phyloP scores from a whole-genome alignment of 495 filamentous ascomycete species.

The Xylaria venustula region DNA sequence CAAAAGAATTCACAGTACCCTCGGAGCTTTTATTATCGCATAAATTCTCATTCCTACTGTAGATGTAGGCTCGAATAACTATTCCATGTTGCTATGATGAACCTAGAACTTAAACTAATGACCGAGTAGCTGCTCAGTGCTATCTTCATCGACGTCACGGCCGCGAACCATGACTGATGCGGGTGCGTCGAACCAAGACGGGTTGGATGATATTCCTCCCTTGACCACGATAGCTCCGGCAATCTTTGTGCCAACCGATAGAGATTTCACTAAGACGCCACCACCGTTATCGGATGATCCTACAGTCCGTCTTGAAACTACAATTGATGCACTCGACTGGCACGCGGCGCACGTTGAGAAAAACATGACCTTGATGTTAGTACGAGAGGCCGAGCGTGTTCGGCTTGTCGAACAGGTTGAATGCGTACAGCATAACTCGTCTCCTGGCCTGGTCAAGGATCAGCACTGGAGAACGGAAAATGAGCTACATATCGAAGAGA shows the following conservation, averaged over 20 bases:
- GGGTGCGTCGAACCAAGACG: background rate
- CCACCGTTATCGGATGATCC: slow-evolving; percentile 27
- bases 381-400: slow-evolving; percentile 37
- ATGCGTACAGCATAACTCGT: slow-evolving; percentile 10
- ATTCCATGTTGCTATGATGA: too few relatives aligned
- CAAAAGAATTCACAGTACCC: too few relatives aligned
- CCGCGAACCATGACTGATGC: background rate
- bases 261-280: slow-evolving; percentile 31
- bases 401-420: slow-evolving; percentile 16
- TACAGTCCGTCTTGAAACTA: slow-evolving; percentile 29
- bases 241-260: slow-evolving; percentile 44
- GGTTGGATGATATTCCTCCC: slow-evolving; percentile 28
- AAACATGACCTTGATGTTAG: slow-evolving; percentile 43
- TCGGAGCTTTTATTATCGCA: too few relatives aligned
- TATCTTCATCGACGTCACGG: background rate
- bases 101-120: too few relatives aligned
- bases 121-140: too few relatives aligned
- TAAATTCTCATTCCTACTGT: too few relatives aligned
- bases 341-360: slow-evolving; percentile 39
- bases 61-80: too few relatives aligned
- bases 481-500: slow-evolving; percentile 7
- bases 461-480: background rate
- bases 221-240: slow-evolving; percentile 33
- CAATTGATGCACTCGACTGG: slow-evolving; percentile 39
- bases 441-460: background rate